Evolutionary conservation across 345 rosid species (phyloP), one percentile per base, ranked within the genome.

Genomic region (Diplotaxis tenuifolia): DNA sequence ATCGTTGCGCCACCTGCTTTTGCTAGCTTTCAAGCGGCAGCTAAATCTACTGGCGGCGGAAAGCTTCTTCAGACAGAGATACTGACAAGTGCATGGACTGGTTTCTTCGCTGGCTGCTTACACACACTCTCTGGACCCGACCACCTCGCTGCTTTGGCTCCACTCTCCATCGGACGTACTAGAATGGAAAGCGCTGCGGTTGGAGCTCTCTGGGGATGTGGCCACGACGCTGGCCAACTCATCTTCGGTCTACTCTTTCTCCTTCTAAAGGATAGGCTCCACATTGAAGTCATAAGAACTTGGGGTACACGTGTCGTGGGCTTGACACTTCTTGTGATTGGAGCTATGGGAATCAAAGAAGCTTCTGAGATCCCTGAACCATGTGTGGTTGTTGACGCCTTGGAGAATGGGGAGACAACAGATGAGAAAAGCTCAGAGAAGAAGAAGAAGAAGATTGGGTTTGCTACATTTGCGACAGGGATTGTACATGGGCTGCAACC

Each of bases 171-270:
- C 28, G 96, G 99, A 7, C 92, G 96, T 9, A 75, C 96, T 15
- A 79, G 89, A 50, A 70, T 92, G 79, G 96, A 92, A 84, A 92
- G 99, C 68, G 97, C 97, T 67, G 89, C 83, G 2, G 96, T 95
- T 42, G 99, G 99, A 74, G 99, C 96, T 16, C 89, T 95, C 15
- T 95, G 99, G 99, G 99, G 99, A 31, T 95, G 97, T 74, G 99
- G 99, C 10, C 99, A 95, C 49, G 99, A 92, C 31, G 96, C 99
- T 0, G 99, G 99, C 29, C 99, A 95, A 75, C 75, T 94, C 22
- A 79, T 94, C 23, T 94, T 94, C 55, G 98, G 98, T 34, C 71
- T 91, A 34, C 6, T 91, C 2, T 94, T 94, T 72, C 82, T 94
- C 5, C 79, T 91, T 53, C 81, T 94, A 0, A 94, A 92, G 83